Base-by-base conservation (phyloP, 108 stramenopile genomes). In the Conticribra weissflogii region DNA sequence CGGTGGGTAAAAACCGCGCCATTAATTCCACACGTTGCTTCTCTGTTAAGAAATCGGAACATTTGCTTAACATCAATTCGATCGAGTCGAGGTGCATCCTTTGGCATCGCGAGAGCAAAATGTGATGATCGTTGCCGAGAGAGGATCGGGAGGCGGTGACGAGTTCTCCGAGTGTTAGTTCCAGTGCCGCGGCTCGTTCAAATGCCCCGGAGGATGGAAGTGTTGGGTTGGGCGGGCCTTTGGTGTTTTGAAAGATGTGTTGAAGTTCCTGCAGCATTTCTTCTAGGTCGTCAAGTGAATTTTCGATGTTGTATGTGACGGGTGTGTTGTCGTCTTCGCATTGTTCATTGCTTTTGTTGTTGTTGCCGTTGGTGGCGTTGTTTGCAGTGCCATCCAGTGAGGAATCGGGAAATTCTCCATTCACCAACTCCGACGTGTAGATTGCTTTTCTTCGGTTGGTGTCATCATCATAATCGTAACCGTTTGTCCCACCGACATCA, bases 251-350 rank as follows among this genome's bases (percentile, higher is more conserved):
- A n/a, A 63, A 32, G 15, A 51, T 47, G 4, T 28, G 60, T 53
- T 66, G 55, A 56, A 85, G 51, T 41, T 88, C 90, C 28, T 52
- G n/a, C 0, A 73, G 57, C 56, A 82, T 79, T 27, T 83, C 78
- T 62, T 88, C 88, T 46, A 93, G 62, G 51, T 87, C 86, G 51
- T 65, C 78, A 17, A 82, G 76, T 3, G 89, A 57, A 3, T 63
- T 78, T 72, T 94, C 92, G 46, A 94, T 83, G 17, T 86, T 85
- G 62, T 34, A 49, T 23, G 89, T 86, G 15, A 64, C 33, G 57
- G 70, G 54, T 17, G 52, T 53, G 3, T 44, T 45, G 25, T 45
- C 54, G 9, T 64, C 59, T 19, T 74, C 83, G 21, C 81, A 77
- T 2, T 3, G 3, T 44, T 17, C 36, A 19, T 47, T 41, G 8